Conservation (phyloP, 495 filamentous ascomycete genomes). For the Penicillium silybi region DNA sequence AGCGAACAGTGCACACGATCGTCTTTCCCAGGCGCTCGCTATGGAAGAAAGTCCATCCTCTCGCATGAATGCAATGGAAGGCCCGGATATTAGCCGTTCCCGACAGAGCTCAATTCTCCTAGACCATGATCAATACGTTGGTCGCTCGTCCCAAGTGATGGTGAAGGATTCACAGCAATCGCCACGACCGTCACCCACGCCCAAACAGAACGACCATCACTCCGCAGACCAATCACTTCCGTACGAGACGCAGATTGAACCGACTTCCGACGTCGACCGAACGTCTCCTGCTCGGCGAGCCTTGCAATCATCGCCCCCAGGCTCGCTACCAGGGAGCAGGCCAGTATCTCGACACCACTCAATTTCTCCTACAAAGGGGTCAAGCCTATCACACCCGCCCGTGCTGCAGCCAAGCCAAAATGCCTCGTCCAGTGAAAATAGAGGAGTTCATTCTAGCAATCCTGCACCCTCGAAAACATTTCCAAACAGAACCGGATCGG, state of each 20-base stretch:
- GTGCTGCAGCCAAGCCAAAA: background rate
- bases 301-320: constrained; percentile 26
- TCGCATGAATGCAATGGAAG: background rate
- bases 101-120: constrained; percentile 1
- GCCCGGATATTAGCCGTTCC: background rate
- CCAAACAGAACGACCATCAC: background rate
- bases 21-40: constrained; percentile 39
- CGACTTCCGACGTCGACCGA: constrained; percentile 17
- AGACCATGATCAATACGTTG: constrained; percentile 6
- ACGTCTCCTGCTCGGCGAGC: constrained; percentile 28
- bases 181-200: constrained; percentile 19
- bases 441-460: constrained; percentile 15
- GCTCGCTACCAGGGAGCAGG: constrained; percentile 5
- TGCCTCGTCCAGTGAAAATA: constrained; percentile 6
- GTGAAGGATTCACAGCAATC: constrained; percentile 50
- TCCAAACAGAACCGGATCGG: constrained; percentile 1
- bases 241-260: constrained; percentile 10
- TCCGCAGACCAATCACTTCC: background rate
- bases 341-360: background rate
- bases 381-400: background rate
- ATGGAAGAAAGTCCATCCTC: constrained; percentile 23
- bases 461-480: background rate
- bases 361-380: background rate
- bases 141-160: constrained; percentile 34
- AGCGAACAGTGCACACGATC: constrained; percentile 32